phyloP scores from a whole-genome alignment of 2,329 filamentous ascomycete species.

The Tothia fuscella region DNA sequence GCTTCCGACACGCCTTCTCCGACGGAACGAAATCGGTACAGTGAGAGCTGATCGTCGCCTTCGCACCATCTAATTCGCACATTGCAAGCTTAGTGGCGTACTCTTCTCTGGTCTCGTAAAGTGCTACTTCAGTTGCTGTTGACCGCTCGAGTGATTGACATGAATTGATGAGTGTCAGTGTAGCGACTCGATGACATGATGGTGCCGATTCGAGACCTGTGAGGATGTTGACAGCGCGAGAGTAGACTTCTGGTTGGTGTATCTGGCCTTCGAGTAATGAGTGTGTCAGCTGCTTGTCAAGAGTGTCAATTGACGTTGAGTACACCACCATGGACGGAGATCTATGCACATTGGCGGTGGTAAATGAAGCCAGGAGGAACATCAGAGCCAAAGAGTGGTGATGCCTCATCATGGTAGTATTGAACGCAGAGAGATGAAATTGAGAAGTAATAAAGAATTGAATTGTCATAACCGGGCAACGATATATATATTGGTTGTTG shows the following conservation, averaged over 20 bases:
- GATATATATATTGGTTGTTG: too few species aligned
- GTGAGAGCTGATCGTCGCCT: slow-evolving; percentile 15
- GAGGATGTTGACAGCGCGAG: slow-evolving; percentile 31
- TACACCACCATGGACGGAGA: too few species aligned
- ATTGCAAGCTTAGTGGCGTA: slow-evolving; percentile 52
- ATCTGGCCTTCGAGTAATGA: slow-evolving; percentile 10
- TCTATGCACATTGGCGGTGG: too few species aligned
- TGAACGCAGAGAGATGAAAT: too few species aligned
- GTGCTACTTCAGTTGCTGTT: slow-evolving; percentile 15
- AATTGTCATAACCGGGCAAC: too few species aligned
- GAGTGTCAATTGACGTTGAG: too few species aligned
- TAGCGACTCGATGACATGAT: slow-evolving; percentile 42
- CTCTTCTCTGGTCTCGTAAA: slow-evolving; percentile 37
- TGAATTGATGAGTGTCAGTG: slow-evolving; percentile 38
- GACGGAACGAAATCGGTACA: slow-evolving; percentile 8
- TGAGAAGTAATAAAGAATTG: too few species aligned
- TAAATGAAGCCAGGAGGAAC: too few species aligned
- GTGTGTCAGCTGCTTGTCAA: background rate
- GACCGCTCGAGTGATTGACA: slow-evolving; percentile 37
- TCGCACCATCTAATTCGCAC: slow-evolving; percentile 46
- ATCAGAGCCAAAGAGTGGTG: too few species aligned
- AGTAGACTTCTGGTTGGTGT: slow-evolving; percentile 23
- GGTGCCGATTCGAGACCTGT: slow-evolving; percentile 33
- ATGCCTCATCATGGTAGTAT: too few species aligned
- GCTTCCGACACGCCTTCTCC: slow-evolving; percentile 1